A percentile compares a stretch with the other conserved stretches of the same genome.
phyloP scores from a whole-genome alignment of 768 basidiomycete species.

The Holtermanniella nyarrowii region DNA sequence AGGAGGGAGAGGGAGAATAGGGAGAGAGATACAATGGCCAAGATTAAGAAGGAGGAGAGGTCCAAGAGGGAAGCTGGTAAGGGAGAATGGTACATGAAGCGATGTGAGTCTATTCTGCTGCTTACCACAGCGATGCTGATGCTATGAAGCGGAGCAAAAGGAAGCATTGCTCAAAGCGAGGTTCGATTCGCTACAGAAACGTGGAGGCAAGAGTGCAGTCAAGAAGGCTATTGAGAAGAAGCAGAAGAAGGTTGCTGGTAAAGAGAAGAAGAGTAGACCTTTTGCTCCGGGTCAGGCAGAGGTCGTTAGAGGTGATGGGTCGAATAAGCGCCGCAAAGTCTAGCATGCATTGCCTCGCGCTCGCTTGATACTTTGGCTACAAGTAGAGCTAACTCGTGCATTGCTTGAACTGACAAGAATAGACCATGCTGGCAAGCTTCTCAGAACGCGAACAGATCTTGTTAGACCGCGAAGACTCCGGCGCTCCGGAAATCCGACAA shows the following conservation, averaged over 20 bases:
- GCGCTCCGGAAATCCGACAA: too few species aligned
- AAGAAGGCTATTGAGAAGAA: constrained; percentile 83
- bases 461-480: too few species aligned
- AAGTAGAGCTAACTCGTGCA: too few species aligned
- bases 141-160: constrained; percentile 60
- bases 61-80: constrained; percentile 68
- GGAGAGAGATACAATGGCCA: constrained; percentile 57
- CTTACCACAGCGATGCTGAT: constrained; percentile 5
- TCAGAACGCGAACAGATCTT: too few species aligned
- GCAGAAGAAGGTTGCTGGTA: constrained; percentile 73
- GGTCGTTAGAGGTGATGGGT: constrained; percentile 12
- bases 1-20: constrained; percentile 57
- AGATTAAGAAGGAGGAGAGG: constrained; percentile 51
- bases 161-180: constrained; percentile 61
- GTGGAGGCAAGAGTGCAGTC: constrained; percentile 69
- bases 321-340: constrained; percentile 1
- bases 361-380: too few species aligned
- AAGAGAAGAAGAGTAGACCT: constrained; percentile 78
- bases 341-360: too few species aligned
- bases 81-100: constrained; percentile 73
- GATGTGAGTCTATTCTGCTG: constrained; percentile 47
- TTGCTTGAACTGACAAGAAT: too few species aligned
- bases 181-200: constrained; percentile 64
- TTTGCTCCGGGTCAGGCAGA: constrained; percentile 42
- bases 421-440: too few species aligned